These are phyloP conservation scores for Beauveria scarabaeidicola DNA, from an alignment of 2,329 filamentous ascomycete species.

Conservation along the genomic window DNA sequence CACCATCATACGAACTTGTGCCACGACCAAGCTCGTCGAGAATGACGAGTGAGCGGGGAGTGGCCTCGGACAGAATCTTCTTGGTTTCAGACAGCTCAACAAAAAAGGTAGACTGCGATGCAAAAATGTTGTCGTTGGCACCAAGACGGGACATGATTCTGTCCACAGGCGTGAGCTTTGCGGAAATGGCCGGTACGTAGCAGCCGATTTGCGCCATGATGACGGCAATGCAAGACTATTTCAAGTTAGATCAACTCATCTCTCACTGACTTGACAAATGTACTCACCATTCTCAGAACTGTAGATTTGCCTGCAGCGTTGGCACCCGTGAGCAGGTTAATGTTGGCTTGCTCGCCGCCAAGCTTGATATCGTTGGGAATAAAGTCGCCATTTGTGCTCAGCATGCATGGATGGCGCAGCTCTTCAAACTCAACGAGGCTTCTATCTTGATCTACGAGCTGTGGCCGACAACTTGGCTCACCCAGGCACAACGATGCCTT, in stretches of 20 bases:
- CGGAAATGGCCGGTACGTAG: conserved; percentile 75
- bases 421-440: conserved; percentile 88
- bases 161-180: conserved; percentile 81
- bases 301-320: conserved; percentile 98
- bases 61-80: conserved; percentile 93
- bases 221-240: conserved; percentile 80
- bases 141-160: conserved; percentile 98
- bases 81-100: conserved; percentile 96
- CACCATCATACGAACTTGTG: conserved; percentile 90
- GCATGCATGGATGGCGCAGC: conserved; percentile 89
- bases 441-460: conserved; percentile 77
- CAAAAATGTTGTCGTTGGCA: conserved; percentile 98
- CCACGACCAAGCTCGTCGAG: conserved; percentile 93
- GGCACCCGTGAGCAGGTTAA: conserved; percentile 86
- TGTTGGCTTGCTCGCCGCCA: conserved; percentile 72
- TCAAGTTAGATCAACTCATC: conserved; percentile 17
- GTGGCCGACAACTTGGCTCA: conserved; percentile 77
- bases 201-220: conserved; percentile 97
- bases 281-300: conserved; percentile 77
- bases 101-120: conserved; percentile 95
- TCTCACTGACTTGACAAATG: neutral
- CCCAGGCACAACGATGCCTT: conserved; percentile 80
- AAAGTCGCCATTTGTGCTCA: conserved; percentile 82
- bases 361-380: conserved; percentile 92
- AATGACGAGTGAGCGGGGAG: conserved; percentile 88